Evolutionary conservation across 2,329 filamentous ascomycete genomes (phyloP).

Genomic region (Lizonia empirigonia): DNA sequence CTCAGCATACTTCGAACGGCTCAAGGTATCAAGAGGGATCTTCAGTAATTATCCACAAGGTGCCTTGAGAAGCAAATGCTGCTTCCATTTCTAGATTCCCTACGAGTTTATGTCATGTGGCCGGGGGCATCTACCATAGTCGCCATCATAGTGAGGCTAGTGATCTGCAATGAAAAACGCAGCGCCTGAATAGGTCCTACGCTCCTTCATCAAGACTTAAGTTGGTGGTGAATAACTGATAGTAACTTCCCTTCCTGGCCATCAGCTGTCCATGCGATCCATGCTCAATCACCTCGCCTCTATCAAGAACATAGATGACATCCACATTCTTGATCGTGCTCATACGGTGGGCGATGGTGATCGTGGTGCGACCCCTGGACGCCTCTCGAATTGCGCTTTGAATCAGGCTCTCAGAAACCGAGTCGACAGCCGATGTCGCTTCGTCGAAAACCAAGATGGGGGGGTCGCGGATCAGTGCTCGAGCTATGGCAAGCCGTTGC

Average conservation of each 20-base stretch:
- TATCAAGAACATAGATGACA: slow-evolving; percentile 48
- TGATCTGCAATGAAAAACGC: too few relatives aligned
- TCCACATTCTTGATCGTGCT: slow-evolving; percentile 47
- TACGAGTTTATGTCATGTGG: too few relatives aligned
- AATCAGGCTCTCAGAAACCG: slow-evolving; percentile 68
- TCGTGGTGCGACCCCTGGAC: slow-evolving; percentile 49
- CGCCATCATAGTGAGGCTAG: too few relatives aligned
- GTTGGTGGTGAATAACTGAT: slow-evolving; percentile 16
- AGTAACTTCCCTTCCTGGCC: slow-evolving; percentile 14
- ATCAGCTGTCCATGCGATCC: slow-evolving; percentile 32
- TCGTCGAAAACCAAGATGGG: slow-evolving; percentile 64
- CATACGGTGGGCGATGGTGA: slow-evolving; percentile 50
- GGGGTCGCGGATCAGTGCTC: slow-evolving; percentile 69
- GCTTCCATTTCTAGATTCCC: too few relatives aligned
- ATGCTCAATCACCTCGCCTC: slow-evolving; percentile 46
- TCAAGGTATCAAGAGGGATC: too few relatives aligned
- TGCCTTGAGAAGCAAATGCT: too few relatives aligned
- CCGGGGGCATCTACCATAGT: too few relatives aligned
- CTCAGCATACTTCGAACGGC: too few relatives aligned
- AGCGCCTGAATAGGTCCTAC: too few relatives aligned
- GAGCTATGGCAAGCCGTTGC: slow-evolving; percentile 75
- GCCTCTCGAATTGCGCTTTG: slow-evolving; percentile 69
- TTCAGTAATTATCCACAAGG: too few relatives aligned
- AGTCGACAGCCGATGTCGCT: slow-evolving; percentile 66
- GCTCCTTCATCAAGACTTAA: too few relatives aligned